Evolutionary conservation across 2,329 filamentous ascomycete genomes (phyloP), one percentile per base, ranked within the genome.

Genomic region (Curvularia sp.): DNA sequence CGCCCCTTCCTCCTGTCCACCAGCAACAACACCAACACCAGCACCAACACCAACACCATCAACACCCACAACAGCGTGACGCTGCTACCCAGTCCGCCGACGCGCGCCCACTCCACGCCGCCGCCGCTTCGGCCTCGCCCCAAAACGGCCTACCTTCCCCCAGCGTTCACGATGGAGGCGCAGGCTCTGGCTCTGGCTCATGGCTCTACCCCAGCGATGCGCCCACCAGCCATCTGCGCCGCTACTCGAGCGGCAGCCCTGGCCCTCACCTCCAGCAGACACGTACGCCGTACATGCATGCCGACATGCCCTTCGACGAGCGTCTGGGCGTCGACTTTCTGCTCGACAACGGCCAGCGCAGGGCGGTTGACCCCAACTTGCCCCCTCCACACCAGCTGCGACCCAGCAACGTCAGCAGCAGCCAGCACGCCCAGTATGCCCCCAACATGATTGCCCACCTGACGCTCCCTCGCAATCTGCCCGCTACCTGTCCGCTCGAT

Each of bases 401-500:
- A 47, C 59, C 61, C 46, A 63, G 42, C 63, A 64, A 65, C 32
- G 63, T 70, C 52, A 68, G 60, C 55, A 64, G 57, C 50, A 66
- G 64, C 57, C 65, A 61, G 28, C 56, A 66, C 27, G 68, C 67
- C 30, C 66, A 74, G 52, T 68, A 73, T 52, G 73, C 74, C 5
- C 72, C 73, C 1, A 61, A 49, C 51, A 62, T 74, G 59, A 59
- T 68, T 2, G 71, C 74, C 0, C 74, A 77, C 56, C 64, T 75
- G 49, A 77, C 75, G 5, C 63, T 80, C 4, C 79, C 80, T 2
- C 74, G 74, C 27, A 91, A 92, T 69, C 81, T 84, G 19, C 74
- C 82, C 1, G 84, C 91, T 1, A 93, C 91, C 0, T 95, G 91
- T 73, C 86, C 91, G 0, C 82, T 96, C 1, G 93, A 96, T 71